phyloP scores from a whole-genome alignment of 2,329 filamentous ascomycete species.

The Blastomyces percursus region DNA sequence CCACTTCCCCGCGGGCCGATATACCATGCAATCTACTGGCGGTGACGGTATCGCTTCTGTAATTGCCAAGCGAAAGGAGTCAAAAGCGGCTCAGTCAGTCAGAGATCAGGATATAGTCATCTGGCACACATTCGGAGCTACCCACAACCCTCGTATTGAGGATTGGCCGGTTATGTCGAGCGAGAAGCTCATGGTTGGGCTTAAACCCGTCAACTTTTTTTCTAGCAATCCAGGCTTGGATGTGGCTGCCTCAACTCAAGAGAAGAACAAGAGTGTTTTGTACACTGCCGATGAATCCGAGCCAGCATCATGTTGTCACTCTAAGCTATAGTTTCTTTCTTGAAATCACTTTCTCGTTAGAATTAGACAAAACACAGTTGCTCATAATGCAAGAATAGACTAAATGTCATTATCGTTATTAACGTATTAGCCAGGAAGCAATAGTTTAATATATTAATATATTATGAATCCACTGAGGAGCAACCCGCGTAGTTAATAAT shows the following conservation, averaged over 20 bases:
- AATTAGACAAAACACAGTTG: background rate
- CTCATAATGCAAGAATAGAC: background rate
- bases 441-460: background rate
- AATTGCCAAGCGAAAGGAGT: constrained; percentile 23
- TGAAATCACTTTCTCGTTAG: background rate
- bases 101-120: constrained; percentile 34
- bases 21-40: constrained; percentile 44
- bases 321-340: background rate
- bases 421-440: background rate
- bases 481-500: background rate
- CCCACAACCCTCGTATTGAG: constrained; percentile 36
- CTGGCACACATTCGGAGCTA: constrained; percentile 36
- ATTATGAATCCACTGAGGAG: background rate
- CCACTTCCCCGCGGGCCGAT: constrained; percentile 41
- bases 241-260: constrained; percentile 9
- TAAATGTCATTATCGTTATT: background rate
- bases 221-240: constrained; percentile 18
- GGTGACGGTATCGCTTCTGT: constrained; percentile 39
- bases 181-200: constrained; percentile 20
- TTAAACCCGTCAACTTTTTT: constrained; percentile 25
- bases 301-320: background rate
- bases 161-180: constrained; percentile 41
- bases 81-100: constrained; percentile 23
- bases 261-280: constrained; percentile 10
- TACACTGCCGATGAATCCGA: background rate